phyloP scores from a whole-genome alignment of 2,329 filamentous ascomycete species.

The Diaporthe ilicicola region DNA sequence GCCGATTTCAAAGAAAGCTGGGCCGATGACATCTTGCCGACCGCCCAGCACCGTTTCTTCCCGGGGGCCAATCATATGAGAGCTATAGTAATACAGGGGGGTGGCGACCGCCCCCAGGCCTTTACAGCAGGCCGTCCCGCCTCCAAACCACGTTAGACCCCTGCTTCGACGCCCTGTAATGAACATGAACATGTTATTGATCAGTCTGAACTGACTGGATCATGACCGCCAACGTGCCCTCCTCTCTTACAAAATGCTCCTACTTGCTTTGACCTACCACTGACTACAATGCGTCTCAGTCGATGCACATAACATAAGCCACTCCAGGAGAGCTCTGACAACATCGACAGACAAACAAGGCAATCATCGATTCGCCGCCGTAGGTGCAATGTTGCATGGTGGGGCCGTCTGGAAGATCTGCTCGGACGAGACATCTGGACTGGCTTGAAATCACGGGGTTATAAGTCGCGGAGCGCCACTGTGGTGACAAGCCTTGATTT shows the following conservation, averaged over 20 bases:
- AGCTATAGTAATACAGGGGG: neutral
- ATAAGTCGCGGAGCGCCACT: neutral
- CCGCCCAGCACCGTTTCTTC: slow-evolving; percentile 12
- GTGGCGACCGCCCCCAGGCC: neutral
- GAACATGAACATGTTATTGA: too few species aligned
- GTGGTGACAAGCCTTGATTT: too few species aligned
- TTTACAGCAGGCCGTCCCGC: neutral
- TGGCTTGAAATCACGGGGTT: neutral
- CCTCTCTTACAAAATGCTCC: neutral
- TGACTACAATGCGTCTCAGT: neutral
- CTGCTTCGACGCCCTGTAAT: too few species aligned
- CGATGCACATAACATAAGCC: too few species aligned
- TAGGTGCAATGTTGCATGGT: too few species aligned
- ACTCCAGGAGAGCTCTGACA: neutral
- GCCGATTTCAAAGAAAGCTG: slow-evolving; percentile 23
- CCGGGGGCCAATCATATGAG: slow-evolving; percentile 13
- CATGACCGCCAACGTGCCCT: too few species aligned
- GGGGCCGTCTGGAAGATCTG: neutral
- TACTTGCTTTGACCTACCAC: neutral
- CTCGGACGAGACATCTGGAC: neutral
- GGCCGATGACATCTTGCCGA: slow-evolving; percentile 18
- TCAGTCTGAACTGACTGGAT: too few species aligned
- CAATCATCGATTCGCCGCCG: too few species aligned
- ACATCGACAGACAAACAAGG: neutral
- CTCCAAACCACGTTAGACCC: neutral